phyloP scores from a whole-genome alignment of 345 rosid species.

The Pistacia integerrima region DNA sequence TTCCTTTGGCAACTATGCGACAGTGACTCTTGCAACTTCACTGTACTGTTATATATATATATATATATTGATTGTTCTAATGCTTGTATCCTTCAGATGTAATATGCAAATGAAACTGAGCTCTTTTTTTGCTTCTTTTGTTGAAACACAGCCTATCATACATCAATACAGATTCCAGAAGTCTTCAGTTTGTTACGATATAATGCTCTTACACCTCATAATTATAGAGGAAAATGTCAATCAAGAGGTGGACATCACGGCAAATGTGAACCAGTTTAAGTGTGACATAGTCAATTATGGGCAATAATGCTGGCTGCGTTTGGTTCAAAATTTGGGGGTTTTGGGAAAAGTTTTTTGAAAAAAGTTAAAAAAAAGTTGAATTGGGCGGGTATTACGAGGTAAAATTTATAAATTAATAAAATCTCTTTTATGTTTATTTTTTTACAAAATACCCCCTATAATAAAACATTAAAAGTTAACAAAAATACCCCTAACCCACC shows the following conservation, averaged over 20 bases:
- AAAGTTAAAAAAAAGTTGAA: too few species aligned
- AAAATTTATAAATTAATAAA: too few species aligned
- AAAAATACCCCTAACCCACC: too few species aligned
- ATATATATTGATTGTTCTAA: background rate
- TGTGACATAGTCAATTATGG: background rate
- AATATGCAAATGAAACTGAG: background rate
- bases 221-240: constrained; percentile 1
- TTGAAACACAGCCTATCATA: too few species aligned
- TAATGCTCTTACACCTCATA: background rate
- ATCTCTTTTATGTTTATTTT: too few species aligned
- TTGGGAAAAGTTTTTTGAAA: too few species aligned
- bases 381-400: too few species aligned
- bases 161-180: background rate
- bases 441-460: too few species aligned
- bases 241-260: background rate
- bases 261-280: background rate
- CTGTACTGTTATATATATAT: background rate
- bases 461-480: too few species aligned
- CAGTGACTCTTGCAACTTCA: background rate
- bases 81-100: background rate
- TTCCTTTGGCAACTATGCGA: background rate
- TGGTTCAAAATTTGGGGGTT: too few species aligned
- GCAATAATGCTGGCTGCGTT: background rate
- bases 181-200: background rate
- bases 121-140: background rate